Evolutionary conservation across 2,329 filamentous ascomycete species (phyloP).

Genomic region (Xylariaceae sp.): DNA sequence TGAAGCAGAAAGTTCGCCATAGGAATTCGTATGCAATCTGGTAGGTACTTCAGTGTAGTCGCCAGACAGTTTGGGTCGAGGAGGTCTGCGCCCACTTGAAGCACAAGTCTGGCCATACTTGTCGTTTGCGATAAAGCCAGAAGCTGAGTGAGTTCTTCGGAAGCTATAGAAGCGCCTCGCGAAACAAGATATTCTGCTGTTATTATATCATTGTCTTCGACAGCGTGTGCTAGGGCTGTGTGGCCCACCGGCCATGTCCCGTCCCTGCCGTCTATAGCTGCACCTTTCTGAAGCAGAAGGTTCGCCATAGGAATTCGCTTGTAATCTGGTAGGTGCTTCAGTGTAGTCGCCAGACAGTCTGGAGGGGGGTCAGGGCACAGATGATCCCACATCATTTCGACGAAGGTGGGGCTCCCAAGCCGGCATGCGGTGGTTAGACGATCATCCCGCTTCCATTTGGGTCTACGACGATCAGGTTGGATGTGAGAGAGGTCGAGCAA

Average conservation of each 20-base stretch:
- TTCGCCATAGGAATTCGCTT: too few species aligned
- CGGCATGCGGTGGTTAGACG: background rate
- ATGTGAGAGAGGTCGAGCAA: slow-evolving; percentile 2
- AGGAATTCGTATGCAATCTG: too few species aligned
- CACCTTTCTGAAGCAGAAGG: background rate
- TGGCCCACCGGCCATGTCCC: too few species aligned
- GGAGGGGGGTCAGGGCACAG: too few species aligned
- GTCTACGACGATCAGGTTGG: background rate
- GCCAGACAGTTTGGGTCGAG: too few species aligned
- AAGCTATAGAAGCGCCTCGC: background rate
- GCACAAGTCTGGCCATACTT: background rate
- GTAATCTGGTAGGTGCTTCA: too few species aligned
- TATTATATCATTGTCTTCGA: background rate
- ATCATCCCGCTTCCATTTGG: background rate
- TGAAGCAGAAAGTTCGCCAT: background rate
- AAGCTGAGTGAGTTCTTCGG: too few species aligned
- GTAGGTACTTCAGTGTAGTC: too few species aligned
- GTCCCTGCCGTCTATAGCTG: background rate
- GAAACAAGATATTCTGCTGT: background rate
- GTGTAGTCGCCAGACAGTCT: too few species aligned
- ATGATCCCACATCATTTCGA: slow-evolving; percentile 1
- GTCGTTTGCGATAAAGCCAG: too few species aligned
- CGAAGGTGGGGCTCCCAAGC: background rate
- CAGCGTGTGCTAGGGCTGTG: slow-evolving; percentile 1
- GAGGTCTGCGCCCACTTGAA: too few species aligned